Conservation (phyloP, 352 stramenopile species). For the Globisporangium cederbergense region DNA sequence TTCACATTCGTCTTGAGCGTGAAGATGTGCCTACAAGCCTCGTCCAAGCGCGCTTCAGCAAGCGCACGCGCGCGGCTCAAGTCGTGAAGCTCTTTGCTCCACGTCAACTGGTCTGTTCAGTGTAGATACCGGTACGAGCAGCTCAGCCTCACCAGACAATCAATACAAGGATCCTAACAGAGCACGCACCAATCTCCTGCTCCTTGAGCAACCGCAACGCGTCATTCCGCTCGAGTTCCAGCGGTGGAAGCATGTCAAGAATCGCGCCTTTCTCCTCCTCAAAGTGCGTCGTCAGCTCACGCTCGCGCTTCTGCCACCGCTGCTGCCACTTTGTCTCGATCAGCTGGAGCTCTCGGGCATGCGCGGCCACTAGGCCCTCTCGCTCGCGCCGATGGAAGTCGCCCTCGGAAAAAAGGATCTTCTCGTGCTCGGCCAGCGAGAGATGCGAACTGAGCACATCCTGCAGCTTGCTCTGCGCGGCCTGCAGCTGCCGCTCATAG, state of each 20-base stretch:
- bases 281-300: slow-evolving; percentile 16
- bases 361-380: slow-evolving; percentile 17
- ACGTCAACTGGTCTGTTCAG: slow-evolving; percentile 13
- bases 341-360: slow-evolving; percentile 27
- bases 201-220: slow-evolving; percentile 25
- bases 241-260: slow-evolving; percentile 29
- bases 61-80: slow-evolving; percentile 13
- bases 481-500: slow-evolving; percentile 42
- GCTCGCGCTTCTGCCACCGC: slow-evolving; percentile 23
- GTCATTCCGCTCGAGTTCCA: slow-evolving; percentile 37
- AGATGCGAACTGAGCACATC: slow-evolving; percentile 44
- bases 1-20: slow-evolving; percentile 32
- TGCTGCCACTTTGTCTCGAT: slow-evolving; percentile 26
- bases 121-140: background rate
- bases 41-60: slow-evolving; percentile 22
- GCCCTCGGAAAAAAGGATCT: slow-evolving; percentile 25
- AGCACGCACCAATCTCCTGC: slow-evolving; percentile 20
- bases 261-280: slow-evolving; percentile 26
- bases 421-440: slow-evolving; percentile 51
- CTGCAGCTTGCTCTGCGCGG: slow-evolving; percentile 35
- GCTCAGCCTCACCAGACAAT: background rate
- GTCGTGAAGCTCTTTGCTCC: slow-evolving; percentile 14
- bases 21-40: slow-evolving; percentile 45
- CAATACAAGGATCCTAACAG: background rate
- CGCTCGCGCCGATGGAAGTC: slow-evolving; percentile 25